phyloP scores from a whole-genome alignment of 2,329 filamentous ascomycete genomes.

The Neofusicoccum kwambonambiense region DNA sequence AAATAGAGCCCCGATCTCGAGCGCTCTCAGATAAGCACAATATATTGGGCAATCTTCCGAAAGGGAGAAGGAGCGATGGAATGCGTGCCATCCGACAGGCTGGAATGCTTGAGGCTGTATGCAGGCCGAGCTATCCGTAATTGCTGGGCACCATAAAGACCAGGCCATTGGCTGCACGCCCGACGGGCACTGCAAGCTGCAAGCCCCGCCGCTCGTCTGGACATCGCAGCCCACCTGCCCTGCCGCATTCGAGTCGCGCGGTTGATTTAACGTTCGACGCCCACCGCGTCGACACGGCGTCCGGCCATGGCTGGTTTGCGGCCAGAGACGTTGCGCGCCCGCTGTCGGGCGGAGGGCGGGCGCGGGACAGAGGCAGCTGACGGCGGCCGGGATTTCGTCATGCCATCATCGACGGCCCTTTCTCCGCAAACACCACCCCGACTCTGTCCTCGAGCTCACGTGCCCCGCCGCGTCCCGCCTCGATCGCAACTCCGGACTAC shows the following conservation, averaged over 20 bases:
- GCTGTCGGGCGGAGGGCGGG: not conserved
- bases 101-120: not conserved
- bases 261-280: not conserved
- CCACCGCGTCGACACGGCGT: not conserved
- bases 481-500: not conserved
- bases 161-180: not conserved
- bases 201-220: not conserved
- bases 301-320: not conserved
- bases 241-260: not conserved
- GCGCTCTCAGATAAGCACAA: too few species aligned
- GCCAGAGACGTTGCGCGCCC: not conserved
- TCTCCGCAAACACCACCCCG: constrained; percentile 1
- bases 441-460: not conserved
- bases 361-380: not conserved
- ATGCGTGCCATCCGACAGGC: not conserved
- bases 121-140: not conserved
- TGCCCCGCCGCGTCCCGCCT: not conserved
- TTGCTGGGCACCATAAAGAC: not conserved
- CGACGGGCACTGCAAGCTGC: not conserved
- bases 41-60: not conserved
- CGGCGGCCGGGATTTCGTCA: not conserved
- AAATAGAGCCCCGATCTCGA: too few species aligned
- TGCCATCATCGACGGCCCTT: constrained; percentile 4
- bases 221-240: not conserved
- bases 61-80: not conserved